A percentile compares a stretch with the other conserved stretches of the same genome.
These are phyloP conservation scores for Yamadazyma friedrichii DNA, from an alignment of 1,139 yeast genomes.

Conservation along the genomic window DNA sequence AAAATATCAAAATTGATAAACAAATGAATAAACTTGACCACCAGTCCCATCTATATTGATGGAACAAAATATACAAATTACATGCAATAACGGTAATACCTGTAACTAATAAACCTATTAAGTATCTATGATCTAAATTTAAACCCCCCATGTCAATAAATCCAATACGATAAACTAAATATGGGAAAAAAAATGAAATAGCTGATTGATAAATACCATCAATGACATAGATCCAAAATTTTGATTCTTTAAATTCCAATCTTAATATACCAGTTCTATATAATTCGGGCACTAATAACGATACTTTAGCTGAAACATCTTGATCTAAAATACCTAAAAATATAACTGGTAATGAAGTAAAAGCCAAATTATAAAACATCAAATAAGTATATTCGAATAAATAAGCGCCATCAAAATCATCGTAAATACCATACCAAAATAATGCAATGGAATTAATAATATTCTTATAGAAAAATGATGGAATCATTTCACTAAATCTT, in stretches of 20 bases:
- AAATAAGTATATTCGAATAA: constrained; percentile 88
- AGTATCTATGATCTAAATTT: constrained; percentile 76
- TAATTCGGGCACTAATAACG: constrained; percentile 85
- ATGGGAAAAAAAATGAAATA: constrained; percentile 85
- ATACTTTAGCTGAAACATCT: constrained; percentile 80
- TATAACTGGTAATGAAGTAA: constrained; percentile 91
- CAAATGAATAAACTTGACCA: constrained; percentile 59
- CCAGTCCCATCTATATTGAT: constrained; percentile 96
- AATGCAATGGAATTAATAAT: constrained; percentile 83
- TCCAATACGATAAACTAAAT: constrained; percentile 55
- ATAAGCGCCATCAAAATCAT: constrained; percentile 88
- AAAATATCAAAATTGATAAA: constrained; percentile 66
- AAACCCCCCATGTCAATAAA: constrained; percentile 64
- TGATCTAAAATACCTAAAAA: constrained; percentile 90
- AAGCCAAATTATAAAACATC: constrained; percentile 91
- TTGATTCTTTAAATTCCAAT: constrained; percentile 73
- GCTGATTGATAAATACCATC: constrained; percentile 91
- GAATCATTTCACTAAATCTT: constrained; percentile 90
- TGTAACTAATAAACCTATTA: constrained; percentile 80
- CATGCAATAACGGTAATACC: constrained; percentile 78
- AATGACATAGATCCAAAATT: constrained; percentile 79
- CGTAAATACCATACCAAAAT: constrained; percentile 90
- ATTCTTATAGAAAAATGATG: constrained; percentile 89
- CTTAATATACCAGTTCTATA: constrained; percentile 84
- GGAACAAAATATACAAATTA: constrained; percentile 73